Base-by-base conservation (phyloP, 331 rosid genomes). In the Stylosanthes scabra region DNA sequence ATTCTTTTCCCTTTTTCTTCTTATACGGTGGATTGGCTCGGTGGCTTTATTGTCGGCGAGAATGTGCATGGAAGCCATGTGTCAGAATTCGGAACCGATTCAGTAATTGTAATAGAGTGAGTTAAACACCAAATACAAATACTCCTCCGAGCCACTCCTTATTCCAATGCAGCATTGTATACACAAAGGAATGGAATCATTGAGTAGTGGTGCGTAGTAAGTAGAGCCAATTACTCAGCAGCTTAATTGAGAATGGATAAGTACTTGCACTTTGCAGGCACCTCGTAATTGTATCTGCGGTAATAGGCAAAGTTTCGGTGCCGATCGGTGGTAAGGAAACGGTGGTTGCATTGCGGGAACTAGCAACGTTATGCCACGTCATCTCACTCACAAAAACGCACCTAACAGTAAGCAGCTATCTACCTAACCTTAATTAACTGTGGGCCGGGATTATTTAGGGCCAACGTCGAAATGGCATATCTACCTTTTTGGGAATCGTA, bases 61-160 rank as follows among this genome's bases (percentile, higher is more conserved):
- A 31, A 39, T n/a, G 73, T 57, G 77, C 82, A 57, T 71, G 82
- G 28, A 11, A 11, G 78, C 65, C 82, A 57, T n/a, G 74, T 78
- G 74, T 46, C 25, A 28, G 14, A 12, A 34, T 34, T 34, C 39
- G 29, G 11, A 12, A 56, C 51, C 10, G 34, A 40, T 37, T 25
- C 62, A 34, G 25, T 20, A 20, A 20, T 20, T 20, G 25, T 20
- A 20, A 20, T 20, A 20, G 25, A 20, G 25, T 0, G 25, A 20
- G 25, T 20, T 20, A 20, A 20, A 20, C 25, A 0, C 25, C 25
- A 20, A 1, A 20, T 20, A 20, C 25, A 20, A 20, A 20, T 0
- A n/a, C n/a, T n/a, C n/a, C n/a, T n/a, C n/a, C n/a, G n/a, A n/a
- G n/a, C n/a, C n/a, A n/a, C n/a, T n/a, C n/a, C n/a, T n/a, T n/a